Base-by-base conservation (phyloP, 108 stramenopile genomes). In the Pseudonitzschia pungens region DNA sequence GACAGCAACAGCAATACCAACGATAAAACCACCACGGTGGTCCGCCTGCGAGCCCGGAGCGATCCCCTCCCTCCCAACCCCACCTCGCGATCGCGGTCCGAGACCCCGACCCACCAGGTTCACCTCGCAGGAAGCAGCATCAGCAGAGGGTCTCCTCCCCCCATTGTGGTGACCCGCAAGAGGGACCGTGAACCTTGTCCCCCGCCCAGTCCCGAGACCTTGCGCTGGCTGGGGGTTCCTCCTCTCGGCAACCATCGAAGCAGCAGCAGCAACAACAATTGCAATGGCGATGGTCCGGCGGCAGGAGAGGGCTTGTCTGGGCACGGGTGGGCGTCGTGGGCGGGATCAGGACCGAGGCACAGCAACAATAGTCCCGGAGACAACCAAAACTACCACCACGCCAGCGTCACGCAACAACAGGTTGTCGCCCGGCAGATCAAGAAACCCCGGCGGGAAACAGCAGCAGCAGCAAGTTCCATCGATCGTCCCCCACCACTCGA, bases 401-500 rank as follows among this genome's bases (percentile, higher is more conserved):
- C 42, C 42, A 11, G 9, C 42, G 11, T 11, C 42, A 43, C 42
- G 11, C 42, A 9, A 9, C 42, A 11, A 11, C 6, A 6, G 11
- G 11, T 6, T 11, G 42, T 43, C 42, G 9, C 42, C 42, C 9
- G 42, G 42, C 42, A 43, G 42, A 9, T 11, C 45, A 36, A 36
- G 36, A 36, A 36, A 36, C 4, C 36, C 36, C 36, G 36, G 6
- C 36, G 6, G 36, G 36, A 2, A 54, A n/a, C 53, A 54, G 12
- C 53, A 54, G 11, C 24, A 58, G 5, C 57, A 24, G n/a, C n/a
- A n/a, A n/a, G n/a, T n/a, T n/a, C 15, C 31, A 24, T 5, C 12
- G 57, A 58, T 20, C 60, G 60, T 62, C 60, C 60, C 16, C 60
- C 40, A 2, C 60, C 60, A 0, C 26, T 62, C 15, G 40, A 62